phyloP scores from a whole-genome alignment of 257 asterid species.

The Galeopsis tetrahit region DNA sequence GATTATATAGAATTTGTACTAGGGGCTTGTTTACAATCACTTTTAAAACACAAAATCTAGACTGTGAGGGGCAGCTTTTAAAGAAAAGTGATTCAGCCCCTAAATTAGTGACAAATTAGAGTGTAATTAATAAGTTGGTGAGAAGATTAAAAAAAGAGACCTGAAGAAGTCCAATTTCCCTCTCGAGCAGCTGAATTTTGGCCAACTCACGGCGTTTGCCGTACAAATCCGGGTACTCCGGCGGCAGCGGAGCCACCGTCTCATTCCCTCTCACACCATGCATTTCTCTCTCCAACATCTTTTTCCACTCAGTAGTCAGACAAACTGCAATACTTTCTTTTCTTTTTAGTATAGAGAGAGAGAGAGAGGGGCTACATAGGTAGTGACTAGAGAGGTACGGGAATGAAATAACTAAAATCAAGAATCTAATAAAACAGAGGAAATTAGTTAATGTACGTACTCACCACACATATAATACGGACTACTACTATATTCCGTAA shows the following conservation, averaged over 20 bases:
- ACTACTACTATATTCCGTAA: no score
- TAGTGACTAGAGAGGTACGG: neutral
- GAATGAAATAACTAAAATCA: neutral
- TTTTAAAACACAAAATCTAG: no score
- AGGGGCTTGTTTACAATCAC: no score
- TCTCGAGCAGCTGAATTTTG: slow-evolving; percentile 61
- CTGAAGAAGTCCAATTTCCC: slow-evolving; percentile 73
- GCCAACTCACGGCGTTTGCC: slow-evolving; percentile 71
- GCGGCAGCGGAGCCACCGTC: slow-evolving; percentile 66
- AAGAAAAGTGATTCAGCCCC: no score
- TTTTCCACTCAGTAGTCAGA: neutral
- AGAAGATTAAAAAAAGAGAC: slow-evolving; percentile 10
- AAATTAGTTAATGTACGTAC: no score
- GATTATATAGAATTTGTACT: no score
- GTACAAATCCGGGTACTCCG: slow-evolving; percentile 68
- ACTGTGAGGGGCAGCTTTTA: no score
- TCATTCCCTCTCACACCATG: slow-evolving; percentile 36
- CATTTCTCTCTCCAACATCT: slow-evolving; percentile 34
- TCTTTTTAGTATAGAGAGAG: neutral
- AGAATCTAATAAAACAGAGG: no score
- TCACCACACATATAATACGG: no score
- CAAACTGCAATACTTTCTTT: neutral
- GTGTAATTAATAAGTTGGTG: no score
- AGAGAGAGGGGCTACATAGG: neutral
- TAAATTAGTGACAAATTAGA: no score